Base-by-base conservation (phyloP, 2,329 filamentous ascomycete species). In the Pestalotiopsis sp. region DNA sequence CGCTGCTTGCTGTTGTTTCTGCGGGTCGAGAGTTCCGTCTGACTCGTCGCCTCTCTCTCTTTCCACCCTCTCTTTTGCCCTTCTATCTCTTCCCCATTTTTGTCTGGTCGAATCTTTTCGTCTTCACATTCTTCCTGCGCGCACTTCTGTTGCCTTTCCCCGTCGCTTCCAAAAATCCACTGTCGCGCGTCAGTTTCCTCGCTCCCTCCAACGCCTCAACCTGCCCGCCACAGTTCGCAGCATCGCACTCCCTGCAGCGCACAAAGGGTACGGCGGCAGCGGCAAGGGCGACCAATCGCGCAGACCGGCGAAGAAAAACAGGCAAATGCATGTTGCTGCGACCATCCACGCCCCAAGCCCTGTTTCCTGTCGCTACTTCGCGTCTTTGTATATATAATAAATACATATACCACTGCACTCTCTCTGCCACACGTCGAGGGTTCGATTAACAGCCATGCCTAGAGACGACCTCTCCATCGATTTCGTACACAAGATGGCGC, bases 381-480 rank as follows among this genome's bases (percentile, higher is more conserved):
- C 72, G 68, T 73, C 70, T 70, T 73, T 72, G 70, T 39, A 73
- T 71, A 67, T 70, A 69, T 71, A 74, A 71, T 73, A 76, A 62
- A 68, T 70, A 64, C 61, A 59, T 59, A 59, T 20, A 52, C 71
- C 75, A 76, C 64, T 71, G 61, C 65, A 61, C 39, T 23, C 61
- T 67, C 9, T 38, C 31, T 36, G 36, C 38, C 69, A 36, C 27
- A 70, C 59, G 71, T 72, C 74, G 72, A 74, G 77, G 76, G 76
- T 74, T 71, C 74, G 75, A 81, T 89, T 89, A 87, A 90, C 87
- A 85, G 82, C 82, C 81, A 91, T 91, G 89, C 89, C 89, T 84
- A 91, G 89, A 89, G 89, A 91, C 89, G 89, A 91, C 79, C 83
- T 91, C 75, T 87, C 88, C 78, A 91, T 91, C 84, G 89, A 91